A percentile compares a stretch with the other conserved stretches of the same genome.
Evolutionary conservation across 352 stramenopile genomes (phyloP).

Genomic region (Peronospora belbahrii): DNA sequence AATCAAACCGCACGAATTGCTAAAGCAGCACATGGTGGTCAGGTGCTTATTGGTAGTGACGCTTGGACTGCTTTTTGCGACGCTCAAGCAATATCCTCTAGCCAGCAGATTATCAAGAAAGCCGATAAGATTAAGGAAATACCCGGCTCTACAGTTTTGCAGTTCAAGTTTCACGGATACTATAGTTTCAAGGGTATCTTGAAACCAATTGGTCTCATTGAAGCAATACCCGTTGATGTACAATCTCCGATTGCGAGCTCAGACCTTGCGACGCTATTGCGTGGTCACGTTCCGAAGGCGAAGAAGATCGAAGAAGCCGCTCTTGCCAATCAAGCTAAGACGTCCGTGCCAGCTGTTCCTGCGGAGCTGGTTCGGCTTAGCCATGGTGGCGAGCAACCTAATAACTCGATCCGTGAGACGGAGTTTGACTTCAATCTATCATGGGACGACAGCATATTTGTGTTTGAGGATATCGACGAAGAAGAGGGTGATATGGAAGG

Average conservation of each 20-base stretch:
- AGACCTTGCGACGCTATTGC: slow-evolving; percentile 28
- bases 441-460: slow-evolving; percentile 68
- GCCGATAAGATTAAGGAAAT: slow-evolving; percentile 40
- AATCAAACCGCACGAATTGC: slow-evolving; percentile 85
- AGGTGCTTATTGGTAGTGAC: slow-evolving; percentile 77
- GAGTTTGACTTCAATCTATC: slow-evolving; percentile 62
- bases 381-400: slow-evolving; percentile 51
- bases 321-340: slow-evolving; percentile 40
- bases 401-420: slow-evolving; percentile 80
- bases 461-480: slow-evolving; percentile 59
- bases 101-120: slow-evolving; percentile 34
- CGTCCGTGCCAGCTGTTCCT: slow-evolving; percentile 39
- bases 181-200: slow-evolving; percentile 86
- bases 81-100: slow-evolving; percentile 24
- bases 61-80: slow-evolving; percentile 64
- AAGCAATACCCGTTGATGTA: slow-evolving; percentile 68
- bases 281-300: slow-evolving; percentile 40
- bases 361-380: slow-evolving; percentile 51
- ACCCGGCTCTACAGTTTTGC: slow-evolving; percentile 50
- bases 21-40: slow-evolving; percentile 68
- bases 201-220: slow-evolving; percentile 64
- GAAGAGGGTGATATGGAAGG: slow-evolving; percentile 36
- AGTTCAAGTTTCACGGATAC: slow-evolving; percentile 81
- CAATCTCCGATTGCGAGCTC: slow-evolving; percentile 38
- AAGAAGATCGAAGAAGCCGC: slow-evolving; percentile 55